Percentiles rank a stretch among this genome's conserved stretches.
Evolutionary conservation across 2,329 filamentous ascomycete genomes (phyloP).

Genomic region (Penicillium corylophilum): DNA sequence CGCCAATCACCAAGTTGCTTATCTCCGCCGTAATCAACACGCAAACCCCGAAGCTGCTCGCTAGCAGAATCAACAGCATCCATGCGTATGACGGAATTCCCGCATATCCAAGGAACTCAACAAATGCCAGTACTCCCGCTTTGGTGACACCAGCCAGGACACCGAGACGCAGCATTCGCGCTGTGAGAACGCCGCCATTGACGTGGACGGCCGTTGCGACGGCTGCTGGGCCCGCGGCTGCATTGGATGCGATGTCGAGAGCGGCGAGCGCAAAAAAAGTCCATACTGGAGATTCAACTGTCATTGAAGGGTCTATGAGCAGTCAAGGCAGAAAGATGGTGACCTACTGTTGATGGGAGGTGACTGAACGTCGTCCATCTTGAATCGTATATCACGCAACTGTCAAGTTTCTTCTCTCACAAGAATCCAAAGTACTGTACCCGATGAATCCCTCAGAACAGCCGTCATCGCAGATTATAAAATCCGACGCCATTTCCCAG

Average conservation of each 20-base stretch:
- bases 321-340: neutral
- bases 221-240: slow-evolving; percentile 17
- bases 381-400: neutral
- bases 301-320: neutral
- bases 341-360: slow-evolving; percentile 15
- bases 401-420: neutral
- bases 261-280: slow-evolving; percentile 16
- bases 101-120: slow-evolving; percentile 11
- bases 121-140: slow-evolving; percentile 14
- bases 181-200: slow-evolving; percentile 13
- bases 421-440: neutral
- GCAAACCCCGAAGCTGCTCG: slow-evolving; percentile 16
- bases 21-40: slow-evolving; percentile 15
- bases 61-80: slow-evolving; percentile 12
- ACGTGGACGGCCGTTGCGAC: slow-evolving; percentile 16
- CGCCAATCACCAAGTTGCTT: slow-evolving; percentile 16
- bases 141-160: slow-evolving; percentile 17
- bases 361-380: neutral
- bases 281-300: slow-evolving; percentile 6
- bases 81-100: slow-evolving; percentile 15
- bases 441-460: neutral
- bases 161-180: slow-evolving; percentile 13
- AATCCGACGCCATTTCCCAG: neutral
- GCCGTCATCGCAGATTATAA: neutral
- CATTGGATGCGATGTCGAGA: slow-evolving; percentile 16